Conservation (phyloP, 768 basidiomycete genomes). For the Boletellus ananas region DNA sequence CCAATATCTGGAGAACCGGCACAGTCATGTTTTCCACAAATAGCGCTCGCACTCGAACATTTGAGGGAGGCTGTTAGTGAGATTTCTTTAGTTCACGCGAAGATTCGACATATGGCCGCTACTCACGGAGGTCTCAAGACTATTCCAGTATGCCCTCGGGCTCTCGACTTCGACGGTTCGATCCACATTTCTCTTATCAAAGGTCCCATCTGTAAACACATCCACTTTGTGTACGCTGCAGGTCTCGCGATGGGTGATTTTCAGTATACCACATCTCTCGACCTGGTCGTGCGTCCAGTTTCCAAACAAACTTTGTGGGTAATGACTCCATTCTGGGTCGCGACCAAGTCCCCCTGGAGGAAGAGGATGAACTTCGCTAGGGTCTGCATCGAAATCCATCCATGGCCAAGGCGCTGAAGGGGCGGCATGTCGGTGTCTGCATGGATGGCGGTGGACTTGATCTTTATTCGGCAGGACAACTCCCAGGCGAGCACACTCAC, state of each 20-base stretch:
- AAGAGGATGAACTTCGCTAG: conserved; percentile 13
- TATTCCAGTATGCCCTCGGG: conserved; percentile 33
- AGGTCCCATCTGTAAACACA: conserved; percentile 15
- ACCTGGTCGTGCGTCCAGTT: conserved; percentile 36
- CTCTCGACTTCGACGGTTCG: conserved; percentile 2
- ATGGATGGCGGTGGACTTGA: background rate
- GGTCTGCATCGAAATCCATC: conserved; percentile 35
- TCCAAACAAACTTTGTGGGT: conserved; percentile 32
- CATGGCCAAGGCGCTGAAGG: conserved; percentile 43
- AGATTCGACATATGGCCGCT: background rate
- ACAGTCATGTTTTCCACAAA: conserved; percentile 52
- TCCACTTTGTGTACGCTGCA: conserved; percentile 27
- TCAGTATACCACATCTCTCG: conserved; percentile 27
- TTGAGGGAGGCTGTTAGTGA: conserved; percentile 25
- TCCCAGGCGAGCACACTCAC: conserved; percentile 11
- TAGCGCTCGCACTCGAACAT: conserved; percentile 44
- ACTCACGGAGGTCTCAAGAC: conserved; percentile 32
- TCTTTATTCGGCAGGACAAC: background rate
- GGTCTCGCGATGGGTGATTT: background rate
- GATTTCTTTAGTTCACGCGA: background rate
- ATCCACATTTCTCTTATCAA: conserved; percentile 7
- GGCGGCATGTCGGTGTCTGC: conserved; percentile 36
- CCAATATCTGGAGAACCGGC: conserved; percentile 52
- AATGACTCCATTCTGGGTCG: conserved; percentile 22
- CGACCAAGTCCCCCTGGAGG: conserved; percentile 11